These are phyloP conservation scores for Pythium dissimile DNA, from an alignment of 352 stramenopile species.

Conservation along the genomic window DNA sequence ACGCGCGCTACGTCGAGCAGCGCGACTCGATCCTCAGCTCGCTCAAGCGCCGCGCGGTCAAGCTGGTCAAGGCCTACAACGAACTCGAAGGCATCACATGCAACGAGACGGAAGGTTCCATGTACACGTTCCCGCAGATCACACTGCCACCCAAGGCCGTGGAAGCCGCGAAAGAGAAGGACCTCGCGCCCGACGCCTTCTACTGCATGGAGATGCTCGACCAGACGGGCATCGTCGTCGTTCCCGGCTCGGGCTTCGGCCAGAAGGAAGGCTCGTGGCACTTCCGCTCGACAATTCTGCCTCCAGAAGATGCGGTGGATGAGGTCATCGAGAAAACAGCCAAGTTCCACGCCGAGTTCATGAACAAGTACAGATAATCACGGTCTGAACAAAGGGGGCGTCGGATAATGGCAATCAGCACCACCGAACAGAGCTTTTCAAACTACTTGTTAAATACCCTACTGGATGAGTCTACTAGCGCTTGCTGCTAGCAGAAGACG, in stretches of 20 bases:
- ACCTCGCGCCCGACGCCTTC: conserved; percentile 91
- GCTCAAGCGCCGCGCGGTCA: conserved; percentile 92
- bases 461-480: conserved; percentile 11
- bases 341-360: conserved; percentile 96
- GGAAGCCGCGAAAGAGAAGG: conserved; percentile 64
- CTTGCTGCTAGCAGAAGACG: conserved; percentile 25
- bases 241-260: conserved; percentile 97
- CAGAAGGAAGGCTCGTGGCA: conserved; percentile 96
- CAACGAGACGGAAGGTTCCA: conserved; percentile 95
- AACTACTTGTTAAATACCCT: conserved; percentile 18
- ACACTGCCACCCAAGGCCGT: conserved; percentile 88
- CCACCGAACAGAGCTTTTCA: too few species aligned
- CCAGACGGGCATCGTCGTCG: conserved; percentile 96
- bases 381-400: not conserved
- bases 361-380: conserved; percentile 90
- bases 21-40: conserved; percentile 89
- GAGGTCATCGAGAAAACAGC: conserved; percentile 93
- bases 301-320: conserved; percentile 94
- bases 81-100: conserved; percentile 96
- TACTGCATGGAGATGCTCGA: conserved; percentile 98
- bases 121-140: conserved; percentile 98
- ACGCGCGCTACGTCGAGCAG: conserved; percentile 90
- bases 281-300: conserved; percentile 98
- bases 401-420: not conserved
- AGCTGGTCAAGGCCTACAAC: conserved; percentile 94